Conservation (phyloP, 116 monocot species). For the Papilionanthe hybrid region DNA sequence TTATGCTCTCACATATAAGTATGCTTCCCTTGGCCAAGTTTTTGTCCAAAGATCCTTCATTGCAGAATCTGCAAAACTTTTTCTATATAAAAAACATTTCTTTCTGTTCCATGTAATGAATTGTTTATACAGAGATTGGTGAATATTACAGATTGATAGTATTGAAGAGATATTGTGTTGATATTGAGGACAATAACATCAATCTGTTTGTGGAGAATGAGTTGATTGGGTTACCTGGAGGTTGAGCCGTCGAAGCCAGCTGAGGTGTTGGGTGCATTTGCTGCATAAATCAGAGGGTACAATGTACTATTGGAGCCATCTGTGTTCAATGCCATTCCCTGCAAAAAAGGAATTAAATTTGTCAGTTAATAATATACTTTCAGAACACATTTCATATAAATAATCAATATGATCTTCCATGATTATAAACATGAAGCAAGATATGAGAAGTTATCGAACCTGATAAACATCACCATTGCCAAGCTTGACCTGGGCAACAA, state of each 20-base stretch:
- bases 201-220: neutral
- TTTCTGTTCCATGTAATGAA: no score
- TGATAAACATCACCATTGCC: neutral
- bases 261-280: constrained; percentile 4
- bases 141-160: no score
- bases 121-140: no score
- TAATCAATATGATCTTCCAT: no score
- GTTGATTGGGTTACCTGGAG: neutral
- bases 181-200: no score
- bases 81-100: neutral
- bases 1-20: neutral
- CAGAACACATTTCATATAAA: no score
- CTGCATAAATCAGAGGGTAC: constrained; percentile 13
- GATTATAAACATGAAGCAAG: no score
- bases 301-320: constrained; percentile 1
- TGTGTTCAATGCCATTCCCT: constrained; percentile 27
- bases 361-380: no score
- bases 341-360: no score
- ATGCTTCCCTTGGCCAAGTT: neutral
- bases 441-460: neutral
- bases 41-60: neutral
- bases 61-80: neutral
- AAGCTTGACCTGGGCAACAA: neutral
- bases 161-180: no score
- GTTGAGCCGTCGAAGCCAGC: neutral